Percentiles rank a stretch among this genome's conserved stretches.
Evolutionary conservation across 139 green algal genomes (phyloP).

Genomic region (Chlamydomonas sphaeroides): DNA sequence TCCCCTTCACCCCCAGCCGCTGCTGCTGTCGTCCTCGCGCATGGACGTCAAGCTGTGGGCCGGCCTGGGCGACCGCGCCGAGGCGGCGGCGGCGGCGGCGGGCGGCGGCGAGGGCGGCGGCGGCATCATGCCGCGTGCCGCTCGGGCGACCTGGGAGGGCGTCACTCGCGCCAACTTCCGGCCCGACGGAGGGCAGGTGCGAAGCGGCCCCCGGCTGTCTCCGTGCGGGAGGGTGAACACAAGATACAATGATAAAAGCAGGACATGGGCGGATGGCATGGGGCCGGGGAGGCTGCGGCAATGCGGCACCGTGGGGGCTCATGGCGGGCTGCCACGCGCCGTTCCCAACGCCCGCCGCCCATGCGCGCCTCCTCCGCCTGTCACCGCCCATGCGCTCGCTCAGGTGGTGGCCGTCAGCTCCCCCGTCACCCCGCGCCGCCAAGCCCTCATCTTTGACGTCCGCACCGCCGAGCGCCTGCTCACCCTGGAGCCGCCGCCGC

Average conservation of each 20-base stretch:
- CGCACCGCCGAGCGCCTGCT: not conserved
- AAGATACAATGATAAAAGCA: too few species aligned
- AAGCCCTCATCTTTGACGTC: conserved; percentile 48
- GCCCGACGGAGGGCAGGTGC: conserved; percentile 50
- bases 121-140: conserved; percentile 42
- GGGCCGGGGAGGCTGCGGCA: too few species aligned
- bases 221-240: not conserved
- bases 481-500: conserved; percentile 15
- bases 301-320: too few species aligned
- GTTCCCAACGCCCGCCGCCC: too few species aligned
- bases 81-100: conserved; percentile 25
- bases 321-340: too few species aligned
- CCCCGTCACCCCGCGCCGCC: not conserved
- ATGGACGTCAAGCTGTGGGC: conserved; percentile 76
- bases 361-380: too few species aligned
- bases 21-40: conserved; percentile 65
- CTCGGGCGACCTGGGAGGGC: conserved; percentile 41
- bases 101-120: conserved; percentile 10
- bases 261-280: too few species aligned
- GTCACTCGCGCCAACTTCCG: conserved; percentile 53
- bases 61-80: conserved; percentile 22
- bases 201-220: not conserved
- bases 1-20: conserved; percentile 7
- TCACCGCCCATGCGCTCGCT: too few species aligned
- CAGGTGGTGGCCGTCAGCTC: conserved; percentile 40